These are phyloP conservation scores for Drechslera avenae DNA, from an alignment of 2,329 filamentous ascomycete genomes.

Conservation along the genomic window DNA sequence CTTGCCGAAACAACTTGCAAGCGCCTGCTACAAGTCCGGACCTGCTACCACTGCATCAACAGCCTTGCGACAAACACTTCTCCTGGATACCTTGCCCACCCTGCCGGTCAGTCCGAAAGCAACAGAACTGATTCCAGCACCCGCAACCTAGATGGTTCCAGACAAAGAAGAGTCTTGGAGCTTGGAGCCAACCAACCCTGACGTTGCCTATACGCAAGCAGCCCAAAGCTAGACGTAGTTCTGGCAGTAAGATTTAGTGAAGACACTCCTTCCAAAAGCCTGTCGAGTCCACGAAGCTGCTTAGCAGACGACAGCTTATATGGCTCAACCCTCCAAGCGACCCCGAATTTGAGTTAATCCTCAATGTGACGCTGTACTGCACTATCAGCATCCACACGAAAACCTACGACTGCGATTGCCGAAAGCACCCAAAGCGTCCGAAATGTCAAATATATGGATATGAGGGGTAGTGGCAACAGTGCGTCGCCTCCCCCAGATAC, in stretches of 20 bases:
- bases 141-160: background rate
- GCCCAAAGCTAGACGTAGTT: background rate
- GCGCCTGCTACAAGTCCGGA: background rate
- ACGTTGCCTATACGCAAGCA: background rate
- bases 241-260: background rate
- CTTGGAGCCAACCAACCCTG: background rate
- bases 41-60: conserved; percentile 9
- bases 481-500: background rate
- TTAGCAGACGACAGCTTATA: background rate
- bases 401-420: conserved; percentile 16
- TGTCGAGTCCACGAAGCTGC: background rate
- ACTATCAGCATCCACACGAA: conserved; percentile 3
- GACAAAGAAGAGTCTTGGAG: background rate
- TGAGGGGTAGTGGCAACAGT: conserved; percentile 17
- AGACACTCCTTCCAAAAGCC: background rate
- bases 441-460: background rate
- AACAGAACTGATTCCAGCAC: too few species aligned
- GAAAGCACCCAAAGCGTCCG: conserved; percentile 21
- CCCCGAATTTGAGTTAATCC: background rate
- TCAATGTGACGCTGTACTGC: conserved; percentile 5
- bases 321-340: background rate
- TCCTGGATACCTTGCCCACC: conserved; percentile 12
- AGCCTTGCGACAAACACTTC: conserved; percentile 14
- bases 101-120: background rate
- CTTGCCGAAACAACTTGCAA: conserved; percentile 9